A percentile compares a stretch with the other conserved stretches of the same genome.
Evolutionary conservation across 202 grass and related monocot species (phyloP).

Genomic region (Eragrostis tef): DNA sequence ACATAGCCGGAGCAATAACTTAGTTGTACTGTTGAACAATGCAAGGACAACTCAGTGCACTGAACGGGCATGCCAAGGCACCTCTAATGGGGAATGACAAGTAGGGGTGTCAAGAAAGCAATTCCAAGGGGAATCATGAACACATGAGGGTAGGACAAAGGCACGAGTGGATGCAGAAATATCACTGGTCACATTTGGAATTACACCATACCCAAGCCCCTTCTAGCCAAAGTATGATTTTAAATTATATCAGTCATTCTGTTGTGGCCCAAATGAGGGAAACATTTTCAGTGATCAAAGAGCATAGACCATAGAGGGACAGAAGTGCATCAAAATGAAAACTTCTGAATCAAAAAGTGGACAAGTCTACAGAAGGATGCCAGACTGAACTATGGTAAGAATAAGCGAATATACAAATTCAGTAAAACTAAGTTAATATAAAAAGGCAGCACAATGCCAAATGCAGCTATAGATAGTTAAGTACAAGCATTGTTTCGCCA

Average conservation of each 20-base stretch:
- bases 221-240: not conserved
- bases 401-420: not conserved
- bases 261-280: not conserved
- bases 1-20: slow-evolving; percentile 4
- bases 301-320: not conserved
- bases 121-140: not conserved
- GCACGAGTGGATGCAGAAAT: not conserved
- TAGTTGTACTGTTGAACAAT: slow-evolving; percentile 5
- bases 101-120: not conserved
- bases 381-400: not conserved
- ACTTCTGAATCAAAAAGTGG: not conserved
- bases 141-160: not conserved
- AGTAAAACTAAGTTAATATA: not conserved
- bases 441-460: not conserved
- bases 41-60: slow-evolving; percentile 6
- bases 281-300: slow-evolving; percentile 2
- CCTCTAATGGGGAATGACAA: not conserved
- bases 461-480: not conserved
- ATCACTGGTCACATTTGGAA: no score
- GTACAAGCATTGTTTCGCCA: not conserved
- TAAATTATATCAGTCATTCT: slow-evolving; percentile 18
- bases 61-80: not conserved
- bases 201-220: no score
- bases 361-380: not conserved
- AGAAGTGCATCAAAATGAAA: not conserved